Conservation (phyloP, 1,139 yeast species). For the Meyerozyma athensensis region DNA sequence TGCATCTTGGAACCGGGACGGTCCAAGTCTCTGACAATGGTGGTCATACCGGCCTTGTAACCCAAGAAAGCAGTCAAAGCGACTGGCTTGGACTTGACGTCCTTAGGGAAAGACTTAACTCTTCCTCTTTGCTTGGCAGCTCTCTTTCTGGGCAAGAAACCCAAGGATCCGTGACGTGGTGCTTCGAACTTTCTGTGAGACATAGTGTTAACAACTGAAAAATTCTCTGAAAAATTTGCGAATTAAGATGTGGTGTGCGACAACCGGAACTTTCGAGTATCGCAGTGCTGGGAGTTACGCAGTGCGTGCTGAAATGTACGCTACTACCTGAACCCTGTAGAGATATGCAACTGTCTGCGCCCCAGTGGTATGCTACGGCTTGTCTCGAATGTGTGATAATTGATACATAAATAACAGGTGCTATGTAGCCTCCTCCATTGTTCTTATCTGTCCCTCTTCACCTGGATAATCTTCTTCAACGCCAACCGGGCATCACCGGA, state of each 20-base stretch:
- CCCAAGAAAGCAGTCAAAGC: slow-evolving; percentile 99
- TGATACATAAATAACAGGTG: no score
- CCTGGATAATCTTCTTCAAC: slow-evolving; percentile 35
- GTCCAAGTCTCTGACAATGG: slow-evolving; percentile 99
- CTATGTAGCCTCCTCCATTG: no score
- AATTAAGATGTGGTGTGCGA: not conserved
- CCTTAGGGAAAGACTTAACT: slow-evolving; percentile 99
- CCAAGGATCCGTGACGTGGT: slow-evolving; percentile 99
- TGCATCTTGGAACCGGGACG: slow-evolving; percentile 99
- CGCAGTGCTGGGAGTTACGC: no score
- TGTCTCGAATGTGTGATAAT: no score
- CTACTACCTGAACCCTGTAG: no score
- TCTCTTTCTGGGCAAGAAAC: slow-evolving; percentile 99
- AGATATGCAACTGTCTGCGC: no score
- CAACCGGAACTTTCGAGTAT: not conserved
- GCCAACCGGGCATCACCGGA: slow-evolving; percentile 41
- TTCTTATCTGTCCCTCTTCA: slow-evolving; percentile 21
- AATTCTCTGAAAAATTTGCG: slow-evolving; percentile 6
- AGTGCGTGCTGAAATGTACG: not conserved
- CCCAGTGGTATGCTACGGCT: no score
- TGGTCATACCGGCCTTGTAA: slow-evolving; percentile 99
- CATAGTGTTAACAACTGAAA: slow-evolving; percentile 46
- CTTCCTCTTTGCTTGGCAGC: slow-evolving; percentile 98
- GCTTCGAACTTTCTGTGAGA: slow-evolving; percentile 99
- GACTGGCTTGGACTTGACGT: slow-evolving; percentile 96